Base-by-base conservation (phyloP, 1,284 basidiomycete species). In the Irpex rosettiformis region DNA sequence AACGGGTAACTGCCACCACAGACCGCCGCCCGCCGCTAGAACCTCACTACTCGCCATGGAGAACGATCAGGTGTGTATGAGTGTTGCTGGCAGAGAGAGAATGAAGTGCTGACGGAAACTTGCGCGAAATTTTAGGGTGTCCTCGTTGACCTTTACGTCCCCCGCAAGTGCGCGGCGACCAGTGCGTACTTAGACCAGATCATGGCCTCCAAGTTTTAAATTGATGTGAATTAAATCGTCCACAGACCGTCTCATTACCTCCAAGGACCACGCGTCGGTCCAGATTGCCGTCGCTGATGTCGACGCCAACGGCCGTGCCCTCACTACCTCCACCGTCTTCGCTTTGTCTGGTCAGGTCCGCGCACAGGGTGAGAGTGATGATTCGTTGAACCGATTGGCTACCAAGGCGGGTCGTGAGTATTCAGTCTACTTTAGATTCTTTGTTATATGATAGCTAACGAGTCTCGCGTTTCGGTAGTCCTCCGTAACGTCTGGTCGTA, bases 101-200 rank as follows among this genome's bases (percentile, higher is more conserved):
- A 27, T 29, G 24, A 55, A 53, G 49, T 55, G 54, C 58, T 67
- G 60, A 66, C 22, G 45, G 52, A 8, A 4, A 48, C 62, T 60
- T 37, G 45, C 43, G 47, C 27, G 25, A 42, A n/a, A 58, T 51
- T 53, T 25, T 65, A 98, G 93, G 96, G 96, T 82, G 84, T 94
- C 76, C 96, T 99, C 76, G 96, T 99, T 74, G 96, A 99, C 85
- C 94, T 99, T 79, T 99, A 99, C 85, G 95, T 99, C 75, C 96
- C 96, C 76, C 94, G 96, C 84, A 98, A 99, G 81, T 99, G 97
- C 80, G 86, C 93, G 76, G 93, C 94, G 62, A 97, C 93, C 69
- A 94, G 93, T 95, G 73, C 73, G 91, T 84, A n/a, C 47, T 62
- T 25, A 51, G 47, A 13, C 52, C 10, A 10, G 18, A 21, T 22